Evolutionary conservation across 495 filamentous ascomycete genomes (phyloP).

Genomic region (Annulohypoxylon moriforme): DNA sequence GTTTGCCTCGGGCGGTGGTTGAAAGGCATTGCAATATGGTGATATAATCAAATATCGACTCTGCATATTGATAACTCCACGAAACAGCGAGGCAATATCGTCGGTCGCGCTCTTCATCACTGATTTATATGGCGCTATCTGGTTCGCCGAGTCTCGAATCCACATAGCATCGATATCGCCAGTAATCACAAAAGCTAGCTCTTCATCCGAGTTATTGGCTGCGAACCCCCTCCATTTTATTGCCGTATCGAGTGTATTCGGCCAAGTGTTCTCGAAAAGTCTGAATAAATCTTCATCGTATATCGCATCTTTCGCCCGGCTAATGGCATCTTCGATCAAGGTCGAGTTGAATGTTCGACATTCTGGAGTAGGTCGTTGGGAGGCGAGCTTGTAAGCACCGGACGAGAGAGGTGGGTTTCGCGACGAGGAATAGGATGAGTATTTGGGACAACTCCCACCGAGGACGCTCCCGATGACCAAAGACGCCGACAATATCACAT

Average conservation of each 20-base stretch:
- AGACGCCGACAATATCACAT: constrained; percentile 15
- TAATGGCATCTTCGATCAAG: constrained; percentile 63
- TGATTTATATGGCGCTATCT: constrained; percentile 69
- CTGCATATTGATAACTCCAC: constrained; percentile 70
- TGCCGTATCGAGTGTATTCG: constrained; percentile 71
- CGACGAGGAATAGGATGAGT: constrained; percentile 39
- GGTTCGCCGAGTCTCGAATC: constrained; percentile 72
- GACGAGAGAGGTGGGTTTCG: constrained; percentile 53
- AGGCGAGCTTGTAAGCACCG: constrained; percentile 62
- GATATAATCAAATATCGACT: constrained; percentile 66
- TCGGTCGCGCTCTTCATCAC: constrained; percentile 63
- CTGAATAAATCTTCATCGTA: constrained; percentile 69
- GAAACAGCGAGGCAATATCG: constrained; percentile 68
- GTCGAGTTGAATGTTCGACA: constrained; percentile 69
- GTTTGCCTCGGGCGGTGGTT: constrained; percentile 66
- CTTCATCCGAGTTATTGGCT: constrained; percentile 62
- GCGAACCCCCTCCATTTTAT: constrained; percentile 70
- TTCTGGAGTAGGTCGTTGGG: constrained; percentile 63
- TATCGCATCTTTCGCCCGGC: constrained; percentile 59
- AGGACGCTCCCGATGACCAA: constrained; percentile 14
- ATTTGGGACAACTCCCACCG: constrained; percentile 39
- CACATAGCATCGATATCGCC: constrained; percentile 76
- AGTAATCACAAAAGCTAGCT: constrained; percentile 72
- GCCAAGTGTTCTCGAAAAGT: constrained; percentile 70
- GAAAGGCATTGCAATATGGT: constrained; percentile 72